These are phyloP conservation scores for Iberis pinnata DNA, from an alignment of 345 rosid species.

Conservation along the genomic window DNA sequence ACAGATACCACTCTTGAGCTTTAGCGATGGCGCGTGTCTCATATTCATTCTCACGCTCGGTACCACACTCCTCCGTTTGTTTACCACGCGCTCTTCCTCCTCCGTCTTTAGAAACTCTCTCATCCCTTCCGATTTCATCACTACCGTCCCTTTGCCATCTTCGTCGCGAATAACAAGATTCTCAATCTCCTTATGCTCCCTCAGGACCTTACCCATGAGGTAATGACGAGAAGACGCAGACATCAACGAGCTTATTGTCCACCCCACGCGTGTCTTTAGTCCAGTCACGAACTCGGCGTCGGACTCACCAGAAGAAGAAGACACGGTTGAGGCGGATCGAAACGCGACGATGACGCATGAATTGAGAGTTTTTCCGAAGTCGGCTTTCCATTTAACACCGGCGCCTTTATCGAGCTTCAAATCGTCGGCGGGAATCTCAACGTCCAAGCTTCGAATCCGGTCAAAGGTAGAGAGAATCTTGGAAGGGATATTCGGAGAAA, in stretches of 20 bases:
- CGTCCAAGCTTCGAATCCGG: background rate
- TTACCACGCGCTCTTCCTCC: slow-evolving; percentile 19
- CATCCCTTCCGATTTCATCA: slow-evolving; percentile 15
- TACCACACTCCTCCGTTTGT: slow-evolving; percentile 17
- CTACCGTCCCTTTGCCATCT: slow-evolving; percentile 24
- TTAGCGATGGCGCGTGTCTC: slow-evolving; percentile 30
- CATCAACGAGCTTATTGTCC: slow-evolving; percentile 26
- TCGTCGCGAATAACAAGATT: slow-evolving; percentile 20
- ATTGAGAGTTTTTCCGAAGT: slow-evolving; percentile 21
- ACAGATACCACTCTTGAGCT: slow-evolving; percentile 23
- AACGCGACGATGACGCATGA: slow-evolving; percentile 24
- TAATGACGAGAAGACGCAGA: slow-evolving; percentile 25
- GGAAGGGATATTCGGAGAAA: slow-evolving; percentile 17
- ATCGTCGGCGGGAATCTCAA: slow-evolving; percentile 19
- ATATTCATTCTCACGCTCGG: slow-evolving; percentile 32
- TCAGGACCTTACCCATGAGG: slow-evolving; percentile 16
- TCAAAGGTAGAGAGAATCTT: slow-evolving; percentile 25
- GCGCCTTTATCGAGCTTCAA: slow-evolving; percentile 19
- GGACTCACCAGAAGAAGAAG: slow-evolving; percentile 12
- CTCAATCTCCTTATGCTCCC: slow-evolving; percentile 24
- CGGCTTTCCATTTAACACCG: slow-evolving; percentile 24
- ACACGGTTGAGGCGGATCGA: slow-evolving; percentile 16
- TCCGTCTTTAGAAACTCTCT: slow-evolving; percentile 16
- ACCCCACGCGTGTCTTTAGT: slow-evolving; percentile 26
- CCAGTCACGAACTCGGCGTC: slow-evolving; percentile 27